Conservation (phyloP, 495 filamentous ascomycete species). For the Tuber microsphaerosporum region DNA sequence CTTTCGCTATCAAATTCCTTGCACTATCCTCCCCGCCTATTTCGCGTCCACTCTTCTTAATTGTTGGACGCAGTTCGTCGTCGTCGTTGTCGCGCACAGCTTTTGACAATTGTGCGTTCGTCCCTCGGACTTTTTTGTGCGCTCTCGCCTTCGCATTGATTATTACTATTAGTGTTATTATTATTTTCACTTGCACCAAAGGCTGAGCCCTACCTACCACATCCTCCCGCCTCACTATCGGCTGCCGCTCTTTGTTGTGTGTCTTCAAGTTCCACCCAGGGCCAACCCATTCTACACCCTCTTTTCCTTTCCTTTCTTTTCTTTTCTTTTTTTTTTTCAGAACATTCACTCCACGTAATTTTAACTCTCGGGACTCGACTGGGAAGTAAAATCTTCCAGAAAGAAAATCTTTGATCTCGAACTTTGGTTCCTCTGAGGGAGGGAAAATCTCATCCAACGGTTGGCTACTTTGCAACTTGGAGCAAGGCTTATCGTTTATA, state of each 20-base stretch:
- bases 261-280: conserved; percentile 1
- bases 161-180: conserved; percentile 28
- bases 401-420: background rate
- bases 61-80: conserved; percentile 33
- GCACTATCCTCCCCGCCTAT: conserved; percentile 16
- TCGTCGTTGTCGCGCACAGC: background rate
- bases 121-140: conserved; percentile 17
- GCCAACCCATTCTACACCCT: background rate
- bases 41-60: conserved; percentile 28
- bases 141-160: conserved; percentile 26
- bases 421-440: background rate
- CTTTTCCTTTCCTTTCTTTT: background rate
- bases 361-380: background rate
- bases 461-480: background rate
- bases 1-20: conserved; percentile 38
- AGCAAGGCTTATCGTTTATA: background rate
- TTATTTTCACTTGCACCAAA: conserved; percentile 22
- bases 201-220: conserved; percentile 15
- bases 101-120: conserved; percentile 12
- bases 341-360: conserved; percentile 4
- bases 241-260: conserved; percentile 31
- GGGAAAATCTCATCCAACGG: background rate
- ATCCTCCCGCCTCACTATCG: conserved; percentile 17
- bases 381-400: conserved; percentile 3
- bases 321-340: background rate